Evolutionary conservation across 1,284 basidiomycete species (phyloP), one percentile per base, ranked within the genome.

Genomic region (Dichomitus squalens): DNA sequence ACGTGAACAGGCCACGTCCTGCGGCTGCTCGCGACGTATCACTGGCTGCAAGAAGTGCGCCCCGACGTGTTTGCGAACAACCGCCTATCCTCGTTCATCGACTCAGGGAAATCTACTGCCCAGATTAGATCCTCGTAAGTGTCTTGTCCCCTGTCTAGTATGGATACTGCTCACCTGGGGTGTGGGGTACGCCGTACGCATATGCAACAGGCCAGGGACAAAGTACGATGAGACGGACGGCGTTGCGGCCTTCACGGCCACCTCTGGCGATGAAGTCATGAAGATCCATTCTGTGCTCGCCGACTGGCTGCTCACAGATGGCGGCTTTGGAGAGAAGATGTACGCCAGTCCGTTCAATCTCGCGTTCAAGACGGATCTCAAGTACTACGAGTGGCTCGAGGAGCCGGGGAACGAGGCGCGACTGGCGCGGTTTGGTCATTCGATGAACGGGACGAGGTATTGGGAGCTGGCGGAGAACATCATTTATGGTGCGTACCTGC

Each of bases 31-130:
- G 85, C 87, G 14, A 88, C 87, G 0, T 86, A 89, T 65, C 88
- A 90, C 67, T 78, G 89, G 55, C 74, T 88, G 29, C 75, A 78
- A 38, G 88, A 91, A 70, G 74, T 81, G 2, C 72, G 76, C 12
- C 87, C 86, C 8, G 82, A 90, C 64, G 82, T 85, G 1, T 91
- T 91, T 63, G 76, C 86, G 6, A 78, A 82, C 54, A 90, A 87
- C 66, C 79, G 87, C 20, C 76, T 89, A 50, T 84, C 85, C 3
- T 83, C 83, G 5, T 73, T 84, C 20, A 72, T 90, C 7, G 86
- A 89, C 65, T 84, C 82, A 0, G 85, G 87, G 7, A 88, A 87
- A 69, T 69, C 72, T 2, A 70, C 76, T 35, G 58, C 68, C 7
- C 70, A 73, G n/a, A 64, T 80, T 14, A 68, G 70, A 43, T 59